Base-by-base conservation (phyloP, 257 asterid genomes). In the Salvia miltiorrhiza region DNA sequence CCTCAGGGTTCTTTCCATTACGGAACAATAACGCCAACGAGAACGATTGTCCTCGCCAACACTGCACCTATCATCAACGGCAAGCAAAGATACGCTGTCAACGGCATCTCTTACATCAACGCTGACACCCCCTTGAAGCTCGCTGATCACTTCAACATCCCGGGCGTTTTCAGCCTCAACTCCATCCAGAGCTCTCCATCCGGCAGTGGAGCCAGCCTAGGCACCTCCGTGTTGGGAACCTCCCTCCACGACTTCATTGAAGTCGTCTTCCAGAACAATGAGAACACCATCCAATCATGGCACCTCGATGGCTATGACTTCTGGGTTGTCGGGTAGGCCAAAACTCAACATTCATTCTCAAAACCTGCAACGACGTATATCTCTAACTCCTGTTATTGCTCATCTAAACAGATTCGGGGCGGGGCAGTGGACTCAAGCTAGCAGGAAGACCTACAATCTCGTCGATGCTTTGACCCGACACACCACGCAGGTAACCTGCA, bases 1-100 rank as follows among this genome's bases (percentile, higher is more conserved):
- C 99, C 99, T 23, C 97, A 91, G 74, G 99, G 99, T 0, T 89
- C 99, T 12, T 94, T 81, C 84, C 99, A 91, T 63, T 91, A 94
- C 4, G 99, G 99, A 33, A 73, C n/a, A 13, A 88, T 91, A 30
- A 58, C 73, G 8, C 43, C 81, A 11, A 77, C 96, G 4, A 87
- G 90, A 75, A 91, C 90, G n/a, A 79, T 87, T n/a, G 73, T 86
- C 52, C 81, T 94, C 37, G 90, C 90, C 0, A 94, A 89, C 33
- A 82, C 99, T 1, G 97, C 95, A 2, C 87, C 92, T 40, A 3
- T 87, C n/a, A 83, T 94, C 61, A 81, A 73, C 23, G 90, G 89
- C 63, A 91, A 91, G 79, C 96, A 86, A 37, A 81, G 96, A 77
- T 91, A 85, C 48, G 95, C 97, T 0, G 88, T 94, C 49, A 94